Percentiles rank a stretch among this genome's conserved stretches.
Evolutionary conservation across 495 filamentous ascomycete genomes (phyloP).

Genomic region (Pyronema omphalodes): DNA sequence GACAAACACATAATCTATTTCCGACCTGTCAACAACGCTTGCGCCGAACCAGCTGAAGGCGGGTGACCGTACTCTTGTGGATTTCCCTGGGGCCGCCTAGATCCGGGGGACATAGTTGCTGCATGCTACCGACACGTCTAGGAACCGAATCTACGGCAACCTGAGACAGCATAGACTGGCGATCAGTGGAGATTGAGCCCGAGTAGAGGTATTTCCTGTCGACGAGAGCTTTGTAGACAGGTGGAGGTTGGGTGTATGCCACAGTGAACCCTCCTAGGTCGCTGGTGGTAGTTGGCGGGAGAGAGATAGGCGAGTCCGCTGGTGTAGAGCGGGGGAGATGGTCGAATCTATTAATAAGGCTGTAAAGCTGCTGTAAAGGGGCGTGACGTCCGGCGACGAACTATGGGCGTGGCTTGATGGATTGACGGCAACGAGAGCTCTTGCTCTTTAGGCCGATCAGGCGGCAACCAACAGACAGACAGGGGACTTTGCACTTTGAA

Average conservation of each 20-base stretch:
- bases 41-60: not conserved
- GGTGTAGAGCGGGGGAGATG: not conserved
- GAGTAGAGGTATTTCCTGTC: not conserved
- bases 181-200: not conserved
- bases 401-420: not conserved
- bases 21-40: not conserved
- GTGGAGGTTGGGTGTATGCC: not conserved
- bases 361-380: not conserved
- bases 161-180: constrained; percentile 19
- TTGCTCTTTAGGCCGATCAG: not conserved
- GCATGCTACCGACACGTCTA: constrained; percentile 22
- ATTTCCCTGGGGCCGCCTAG: constrained; percentile 20
- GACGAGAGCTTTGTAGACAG: not conserved
- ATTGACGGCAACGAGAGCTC: not conserved
- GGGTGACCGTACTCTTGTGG: constrained; percentile 17
- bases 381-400: not conserved
- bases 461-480: not conserved
- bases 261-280: not conserved
- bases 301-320: not conserved
- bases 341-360: not conserved
- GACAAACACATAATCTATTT: constrained; percentile 90
- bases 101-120: constrained; percentile 22
- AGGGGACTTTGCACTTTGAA: not conserved
- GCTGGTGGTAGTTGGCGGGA: not conserved
- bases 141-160: constrained; percentile 23